Percentiles rank a stretch among this genome's conserved stretches.
phyloP scores from a whole-genome alignment of 176 grass and related monocot genomes.

The Rhipidocladum racemiflorum region DNA sequence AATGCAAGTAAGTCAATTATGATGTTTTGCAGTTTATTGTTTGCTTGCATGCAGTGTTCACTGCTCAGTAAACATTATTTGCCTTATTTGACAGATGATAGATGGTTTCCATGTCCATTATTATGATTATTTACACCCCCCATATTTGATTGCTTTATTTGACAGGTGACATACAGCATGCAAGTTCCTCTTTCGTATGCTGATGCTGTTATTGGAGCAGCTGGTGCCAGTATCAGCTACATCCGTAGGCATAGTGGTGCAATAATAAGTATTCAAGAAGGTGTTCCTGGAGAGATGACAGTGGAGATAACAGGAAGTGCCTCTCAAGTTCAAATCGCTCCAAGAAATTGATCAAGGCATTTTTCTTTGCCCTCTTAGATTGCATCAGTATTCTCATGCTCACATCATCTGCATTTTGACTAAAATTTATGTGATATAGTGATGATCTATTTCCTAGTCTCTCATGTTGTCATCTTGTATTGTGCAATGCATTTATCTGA shows the following conservation, averaged over 20 bases:
- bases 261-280: conserved; percentile 95
- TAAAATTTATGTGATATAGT: not conserved
- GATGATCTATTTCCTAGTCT: not conserved
- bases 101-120: not conserved
- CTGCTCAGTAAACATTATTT: not conserved
- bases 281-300: conserved; percentile 89
- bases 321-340: conserved; percentile 90
- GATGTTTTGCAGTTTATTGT: not conserved
- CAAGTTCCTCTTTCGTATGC: conserved; percentile 93
- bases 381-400: not conserved
- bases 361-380: conserved; percentile 7
- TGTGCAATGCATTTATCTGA: not conserved
- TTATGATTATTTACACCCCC: not conserved
- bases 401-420: not conserved
- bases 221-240: conserved; percentile 91
- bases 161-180: conserved; percentile 79
- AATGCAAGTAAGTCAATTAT: conserved; percentile 51
- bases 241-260: conserved; percentile 93
- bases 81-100: conserved; percentile 50
- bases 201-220: conserved; percentile 91
- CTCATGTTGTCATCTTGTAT: not conserved
- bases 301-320: conserved; percentile 84
- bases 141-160: conserved; percentile 17
- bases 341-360: conserved; percentile 91
- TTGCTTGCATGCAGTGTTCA: conserved; percentile 18